A percentile compares a stretch with the other conserved stretches of the same genome.
Conservation (phyloP, 495 filamentous ascomycete genomes). For the Penicillium pulvis region DNA sequence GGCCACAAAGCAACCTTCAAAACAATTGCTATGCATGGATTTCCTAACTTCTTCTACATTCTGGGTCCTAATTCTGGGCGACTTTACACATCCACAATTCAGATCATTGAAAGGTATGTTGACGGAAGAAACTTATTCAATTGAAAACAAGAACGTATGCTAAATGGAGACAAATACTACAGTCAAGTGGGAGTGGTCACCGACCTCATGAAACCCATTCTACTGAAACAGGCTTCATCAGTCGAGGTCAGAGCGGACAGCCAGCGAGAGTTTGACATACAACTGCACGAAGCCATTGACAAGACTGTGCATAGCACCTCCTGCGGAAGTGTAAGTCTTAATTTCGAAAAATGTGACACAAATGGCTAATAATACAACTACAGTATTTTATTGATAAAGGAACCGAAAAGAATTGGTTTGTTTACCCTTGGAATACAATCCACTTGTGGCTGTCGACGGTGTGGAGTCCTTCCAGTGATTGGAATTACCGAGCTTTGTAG, state of each 20-base stretch:
- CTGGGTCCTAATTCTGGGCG: slow-evolving; percentile 4
- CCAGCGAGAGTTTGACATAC: background rate
- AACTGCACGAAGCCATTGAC: slow-evolving; percentile 3
- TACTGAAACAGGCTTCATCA: background rate
- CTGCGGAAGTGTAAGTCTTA: slow-evolving; percentile 1
- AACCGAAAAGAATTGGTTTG: slow-evolving; percentile 2
- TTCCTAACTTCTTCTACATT: slow-evolving; percentile 6
- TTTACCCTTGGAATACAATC: slow-evolving; percentile 5
- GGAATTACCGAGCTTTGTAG: background rate
- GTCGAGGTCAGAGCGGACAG: slow-evolving; percentile 1
- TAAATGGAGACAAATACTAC: background rate
- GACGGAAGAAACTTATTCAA: background rate
- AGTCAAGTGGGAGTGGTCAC: slow-evolving; percentile 1
- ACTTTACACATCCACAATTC: background rate
- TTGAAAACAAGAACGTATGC: background rate
- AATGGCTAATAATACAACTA: background rate
- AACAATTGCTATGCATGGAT: slow-evolving; percentile 5
- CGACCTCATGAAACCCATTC: background rate
- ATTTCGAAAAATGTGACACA: too few species aligned
- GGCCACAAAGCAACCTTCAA: slow-evolving; percentile 5
- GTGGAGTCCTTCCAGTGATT: background rate
- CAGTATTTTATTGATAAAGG: slow-evolving; percentile 6
- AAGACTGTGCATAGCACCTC: background rate
- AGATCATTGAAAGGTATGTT: slow-evolving; percentile 1
- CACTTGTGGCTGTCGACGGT: background rate